Evolutionary conservation across 805 yeast genomes (phyloP).

Genomic region (Pichia nanzhaoensis): DNA sequence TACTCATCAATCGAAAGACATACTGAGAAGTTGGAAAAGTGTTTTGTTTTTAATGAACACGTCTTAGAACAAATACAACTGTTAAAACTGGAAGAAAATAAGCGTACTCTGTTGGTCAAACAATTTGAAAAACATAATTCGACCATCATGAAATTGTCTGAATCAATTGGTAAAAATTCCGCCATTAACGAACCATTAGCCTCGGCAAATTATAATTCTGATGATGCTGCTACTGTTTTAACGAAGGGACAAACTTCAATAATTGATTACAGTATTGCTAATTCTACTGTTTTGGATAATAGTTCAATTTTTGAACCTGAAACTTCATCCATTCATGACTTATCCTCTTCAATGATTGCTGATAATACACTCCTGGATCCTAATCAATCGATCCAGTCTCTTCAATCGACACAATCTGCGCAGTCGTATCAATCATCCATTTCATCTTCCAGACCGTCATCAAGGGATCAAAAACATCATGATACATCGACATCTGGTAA

Average conservation of each 20-base stretch:
- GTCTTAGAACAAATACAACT: conserved; percentile 46
- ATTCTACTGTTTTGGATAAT: conserved; percentile 1
- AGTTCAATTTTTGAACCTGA: background rate
- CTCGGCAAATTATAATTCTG: background rate
- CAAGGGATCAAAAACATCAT: background rate
- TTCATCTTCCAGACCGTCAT: background rate
- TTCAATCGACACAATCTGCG: background rate
- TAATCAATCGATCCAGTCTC: background rate
- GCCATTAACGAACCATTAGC: background rate
- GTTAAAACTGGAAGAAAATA: conserved; percentile 40
- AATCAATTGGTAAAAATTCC: background rate
- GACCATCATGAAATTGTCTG: background rate
- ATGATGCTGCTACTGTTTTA: background rate
- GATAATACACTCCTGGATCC: background rate
- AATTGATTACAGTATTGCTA: background rate
- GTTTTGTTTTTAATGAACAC: conserved; percentile 36
- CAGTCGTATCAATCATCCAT: background rate
- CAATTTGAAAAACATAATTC: conserved; percentile 21
- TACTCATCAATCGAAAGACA: conserved; percentile 26
- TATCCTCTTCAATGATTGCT: conserved; percentile 5
- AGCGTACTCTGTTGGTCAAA: conserved; percentile 21
- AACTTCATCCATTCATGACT: background rate
- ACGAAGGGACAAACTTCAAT: background rate
- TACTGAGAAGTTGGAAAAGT: conserved; percentile 28
- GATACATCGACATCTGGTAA: background rate